Percentiles rank a stretch among this genome's conserved stretches.
Conservation (phyloP, 352 stramenopile species). For the Pythium aristosporum region DNA sequence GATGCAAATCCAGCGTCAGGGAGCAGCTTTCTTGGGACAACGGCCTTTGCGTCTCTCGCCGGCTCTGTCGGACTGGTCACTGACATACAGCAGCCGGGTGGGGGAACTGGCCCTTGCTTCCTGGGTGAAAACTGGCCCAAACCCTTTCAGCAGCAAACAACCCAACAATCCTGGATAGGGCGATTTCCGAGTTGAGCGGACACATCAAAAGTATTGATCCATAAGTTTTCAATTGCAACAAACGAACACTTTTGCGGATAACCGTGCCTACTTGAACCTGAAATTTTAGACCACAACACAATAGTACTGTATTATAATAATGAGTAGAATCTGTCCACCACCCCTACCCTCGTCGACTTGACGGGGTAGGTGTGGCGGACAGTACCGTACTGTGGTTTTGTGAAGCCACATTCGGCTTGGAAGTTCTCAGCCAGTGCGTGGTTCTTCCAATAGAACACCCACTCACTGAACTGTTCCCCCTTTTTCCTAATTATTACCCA, state of each 20-base stretch:
- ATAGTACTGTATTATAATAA: too few species aligned
- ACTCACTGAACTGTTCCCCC: too few species aligned
- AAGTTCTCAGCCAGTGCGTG: too few species aligned
- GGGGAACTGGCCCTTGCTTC: conserved; percentile 15
- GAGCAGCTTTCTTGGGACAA: not conserved
- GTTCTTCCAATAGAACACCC: too few species aligned
- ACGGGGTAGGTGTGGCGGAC: too few species aligned
- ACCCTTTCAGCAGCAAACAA: not conserved
- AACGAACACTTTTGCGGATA: conserved; percentile 1
- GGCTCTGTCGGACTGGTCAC: not conserved
- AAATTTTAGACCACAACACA: not conserved
- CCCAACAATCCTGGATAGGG: not conserved
- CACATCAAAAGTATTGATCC: not conserved
- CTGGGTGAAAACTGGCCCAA: not conserved
- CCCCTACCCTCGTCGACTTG: too few species aligned
- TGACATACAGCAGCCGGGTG: not conserved
- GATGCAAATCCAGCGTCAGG: conserved; percentile 19
- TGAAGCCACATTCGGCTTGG: too few species aligned
- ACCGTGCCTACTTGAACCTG: not conserved
- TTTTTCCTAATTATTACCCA: too few species aligned
- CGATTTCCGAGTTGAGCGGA: not conserved
- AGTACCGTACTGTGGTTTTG: too few species aligned
- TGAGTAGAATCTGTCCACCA: too few species aligned
- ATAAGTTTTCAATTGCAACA: not conserved
- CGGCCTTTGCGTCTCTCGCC: not conserved